Evolutionary conservation across 2,329 filamentous ascomycete species (phyloP).

Genomic region (Fusarium tupiense): DNA sequence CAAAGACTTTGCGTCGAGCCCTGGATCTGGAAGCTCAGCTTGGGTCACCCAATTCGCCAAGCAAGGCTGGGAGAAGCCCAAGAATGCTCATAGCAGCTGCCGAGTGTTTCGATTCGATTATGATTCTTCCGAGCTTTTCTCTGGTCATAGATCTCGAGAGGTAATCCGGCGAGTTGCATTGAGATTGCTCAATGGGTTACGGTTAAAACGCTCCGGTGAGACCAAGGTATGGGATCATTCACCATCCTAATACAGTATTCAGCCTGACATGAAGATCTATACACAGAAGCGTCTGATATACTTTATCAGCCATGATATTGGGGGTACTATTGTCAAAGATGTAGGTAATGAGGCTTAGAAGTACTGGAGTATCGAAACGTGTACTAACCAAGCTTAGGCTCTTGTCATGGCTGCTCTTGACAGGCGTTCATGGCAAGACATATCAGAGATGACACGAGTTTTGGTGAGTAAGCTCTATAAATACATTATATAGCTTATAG

Average conservation of each 20-base stretch:
- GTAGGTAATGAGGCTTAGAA: fast-evolving
- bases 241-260: fast-evolving
- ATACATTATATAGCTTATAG: fast-evolving
- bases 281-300: neutral
- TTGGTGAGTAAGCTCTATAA: neutral
- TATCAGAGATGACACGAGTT: neutral
- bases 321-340: neutral
- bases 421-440: neutral
- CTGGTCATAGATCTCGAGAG: neutral
- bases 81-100: neutral
- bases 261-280: fast-evolving
- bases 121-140: neutral
- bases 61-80: neutral
- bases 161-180: neutral
- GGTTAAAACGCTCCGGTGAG: neutral
- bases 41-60: neutral
- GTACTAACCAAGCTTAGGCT: neutral
- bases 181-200: neutral
- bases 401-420: neutral
- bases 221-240: neutral
- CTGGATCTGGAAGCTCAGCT: neutral
- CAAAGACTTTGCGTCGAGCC: neutral
- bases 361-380: fast-evolving
- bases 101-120: neutral
- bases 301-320: neutral